Conservation (phyloP, 768 basidiomycete species). For the Phylloporus sp. region DNA sequence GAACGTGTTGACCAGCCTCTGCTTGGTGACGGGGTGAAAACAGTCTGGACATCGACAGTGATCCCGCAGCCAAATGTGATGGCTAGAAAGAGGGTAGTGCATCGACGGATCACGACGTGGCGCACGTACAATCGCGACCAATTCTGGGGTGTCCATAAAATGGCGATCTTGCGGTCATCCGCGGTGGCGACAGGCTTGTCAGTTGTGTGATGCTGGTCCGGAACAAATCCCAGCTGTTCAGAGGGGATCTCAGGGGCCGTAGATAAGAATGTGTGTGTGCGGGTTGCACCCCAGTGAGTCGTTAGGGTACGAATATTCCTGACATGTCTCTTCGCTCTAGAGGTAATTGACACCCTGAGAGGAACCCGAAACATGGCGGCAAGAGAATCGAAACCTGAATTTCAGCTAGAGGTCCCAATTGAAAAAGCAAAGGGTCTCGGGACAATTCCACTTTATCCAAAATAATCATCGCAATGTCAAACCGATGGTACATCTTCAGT, state of each 20-base stretch:
- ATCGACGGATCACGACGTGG: not conserved
- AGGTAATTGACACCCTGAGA: not conserved
- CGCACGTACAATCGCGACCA: constrained; percentile 75
- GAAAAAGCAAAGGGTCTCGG: too few species aligned
- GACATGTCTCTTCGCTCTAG: not conserved
- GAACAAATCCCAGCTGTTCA: constrained; percentile 27
- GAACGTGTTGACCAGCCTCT: constrained; percentile 83
- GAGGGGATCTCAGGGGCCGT: constrained; percentile 16
- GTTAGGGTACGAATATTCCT: not conserved
- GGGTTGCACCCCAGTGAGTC: not conserved
- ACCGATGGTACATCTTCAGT: too few species aligned
- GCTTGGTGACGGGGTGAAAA: constrained; percentile 86
- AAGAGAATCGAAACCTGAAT: too few species aligned
- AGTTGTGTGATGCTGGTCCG: constrained; percentile 8
- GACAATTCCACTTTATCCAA: too few species aligned
- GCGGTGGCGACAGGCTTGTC: constrained; percentile 52
- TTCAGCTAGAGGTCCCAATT: too few species aligned
- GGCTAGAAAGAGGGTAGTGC: constrained; percentile 46
- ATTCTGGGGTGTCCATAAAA: constrained; percentile 68
- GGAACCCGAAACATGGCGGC: not conserved
- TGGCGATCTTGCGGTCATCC: constrained; percentile 57
- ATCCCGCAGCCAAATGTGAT: constrained; percentile 88
- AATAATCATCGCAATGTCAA: too few species aligned
- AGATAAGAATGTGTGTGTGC: not conserved
- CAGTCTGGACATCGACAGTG: constrained; percentile 88